Conservation (phyloP, 257 asterid genomes). For the Nicotiana otophora region DNA sequence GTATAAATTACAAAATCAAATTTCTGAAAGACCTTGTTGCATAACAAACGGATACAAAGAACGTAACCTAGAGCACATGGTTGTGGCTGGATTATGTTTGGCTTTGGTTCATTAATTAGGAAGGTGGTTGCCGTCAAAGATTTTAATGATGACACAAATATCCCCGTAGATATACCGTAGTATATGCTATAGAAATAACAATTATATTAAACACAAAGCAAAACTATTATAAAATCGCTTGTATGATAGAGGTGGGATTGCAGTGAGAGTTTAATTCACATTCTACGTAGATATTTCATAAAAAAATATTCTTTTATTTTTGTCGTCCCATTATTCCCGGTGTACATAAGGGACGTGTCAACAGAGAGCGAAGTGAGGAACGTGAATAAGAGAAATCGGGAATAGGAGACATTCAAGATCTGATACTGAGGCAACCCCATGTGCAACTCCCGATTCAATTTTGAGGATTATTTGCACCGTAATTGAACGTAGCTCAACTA, state of each 20-base stretch:
- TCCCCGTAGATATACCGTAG: not conserved
- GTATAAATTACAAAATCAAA: not conserved
- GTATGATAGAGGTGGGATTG: not conserved
- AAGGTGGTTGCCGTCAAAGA: not conserved
- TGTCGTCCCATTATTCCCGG: not conserved
- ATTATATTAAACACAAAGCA: not conserved
- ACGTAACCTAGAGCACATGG: not conserved
- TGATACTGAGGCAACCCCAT: conserved; percentile 24
- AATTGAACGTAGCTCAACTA: no score
- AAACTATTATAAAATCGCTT: not conserved
- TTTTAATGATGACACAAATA: not conserved
- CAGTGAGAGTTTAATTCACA: not conserved
- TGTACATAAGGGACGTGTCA: not conserved
- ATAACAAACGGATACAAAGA: not conserved
- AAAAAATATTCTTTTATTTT: not conserved
- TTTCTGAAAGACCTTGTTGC: not conserved
- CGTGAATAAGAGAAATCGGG: conserved; percentile 3
- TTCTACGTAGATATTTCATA: not conserved
- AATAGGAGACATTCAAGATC: conserved; percentile 30
- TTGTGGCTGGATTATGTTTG: not conserved
- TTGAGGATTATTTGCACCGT: not conserved
- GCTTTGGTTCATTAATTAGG: not conserved
- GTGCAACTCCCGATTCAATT: conserved; percentile 23
- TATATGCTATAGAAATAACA: not conserved
- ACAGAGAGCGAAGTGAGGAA: not conserved